A percentile compares a stretch with the other conserved stretches of the same genome.
phyloP scores from a whole-genome alignment of 352 stramenopile genomes.

The Phytophthora cactorum region DNA sequence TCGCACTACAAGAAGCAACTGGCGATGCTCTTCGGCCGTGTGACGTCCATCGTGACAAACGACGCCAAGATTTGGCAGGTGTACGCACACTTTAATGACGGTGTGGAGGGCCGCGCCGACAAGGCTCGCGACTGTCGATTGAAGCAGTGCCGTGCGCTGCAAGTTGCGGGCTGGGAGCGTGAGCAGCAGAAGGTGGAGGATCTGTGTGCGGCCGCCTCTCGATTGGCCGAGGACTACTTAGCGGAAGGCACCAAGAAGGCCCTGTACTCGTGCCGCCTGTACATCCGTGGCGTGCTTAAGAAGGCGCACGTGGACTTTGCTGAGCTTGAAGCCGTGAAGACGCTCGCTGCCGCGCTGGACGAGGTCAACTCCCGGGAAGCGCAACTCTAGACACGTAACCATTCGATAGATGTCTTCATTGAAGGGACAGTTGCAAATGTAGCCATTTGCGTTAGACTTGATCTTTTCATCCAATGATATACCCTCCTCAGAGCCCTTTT shows the following conservation, averaged over 20 bases:
- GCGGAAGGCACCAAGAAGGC: slow-evolving; percentile 78
- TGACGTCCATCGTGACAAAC: slow-evolving; percentile 81
- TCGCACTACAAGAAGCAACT: slow-evolving; percentile 77
- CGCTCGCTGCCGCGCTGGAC: slow-evolving; percentile 55
- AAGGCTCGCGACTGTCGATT: slow-evolving; percentile 83
- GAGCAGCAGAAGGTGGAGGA: slow-evolving; percentile 61
- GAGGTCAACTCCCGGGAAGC: slow-evolving; percentile 61
- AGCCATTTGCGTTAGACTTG: neutral
- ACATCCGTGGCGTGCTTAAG: slow-evolving; percentile 79
- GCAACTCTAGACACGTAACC: slow-evolving; percentile 42
- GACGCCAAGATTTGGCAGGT: slow-evolving; percentile 85
- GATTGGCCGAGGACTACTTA: slow-evolving; percentile 72
- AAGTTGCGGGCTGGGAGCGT: slow-evolving; percentile 75
- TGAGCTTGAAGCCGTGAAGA: slow-evolving; percentile 50
- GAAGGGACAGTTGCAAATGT: slow-evolving; percentile 8
- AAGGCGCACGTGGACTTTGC: slow-evolving; percentile 80
- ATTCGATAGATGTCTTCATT: slow-evolving; percentile 3
- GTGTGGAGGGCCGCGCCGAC: slow-evolving; percentile 52
- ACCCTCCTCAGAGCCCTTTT: neutral
- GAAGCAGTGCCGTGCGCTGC: slow-evolving; percentile 78
- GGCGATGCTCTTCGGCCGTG: slow-evolving; percentile 75
- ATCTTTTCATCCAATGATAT: slow-evolving; percentile 17
- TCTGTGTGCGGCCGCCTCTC: slow-evolving; percentile 60
- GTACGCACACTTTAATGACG: slow-evolving; percentile 85
- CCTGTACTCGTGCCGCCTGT: slow-evolving; percentile 77